These are phyloP conservation scores for Rhodocollybia butyracea DNA, from an alignment of 768 basidiomycete species.

Conservation along the genomic window DNA sequence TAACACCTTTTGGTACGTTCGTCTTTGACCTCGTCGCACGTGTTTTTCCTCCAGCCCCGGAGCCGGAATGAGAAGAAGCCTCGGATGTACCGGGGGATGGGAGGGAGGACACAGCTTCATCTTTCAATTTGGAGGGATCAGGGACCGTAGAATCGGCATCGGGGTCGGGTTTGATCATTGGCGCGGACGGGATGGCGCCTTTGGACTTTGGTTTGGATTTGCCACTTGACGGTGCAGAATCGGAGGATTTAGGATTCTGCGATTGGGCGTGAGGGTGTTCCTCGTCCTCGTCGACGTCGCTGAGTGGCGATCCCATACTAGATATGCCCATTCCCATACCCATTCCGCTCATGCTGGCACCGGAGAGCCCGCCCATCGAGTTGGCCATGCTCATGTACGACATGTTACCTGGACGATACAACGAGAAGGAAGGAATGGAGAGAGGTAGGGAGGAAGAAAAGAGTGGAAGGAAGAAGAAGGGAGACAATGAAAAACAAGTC, in stretches of 20 bases:
- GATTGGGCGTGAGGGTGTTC: neutral
- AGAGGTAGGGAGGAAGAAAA: too few relatives aligned
- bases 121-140: neutral
- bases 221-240: neutral
- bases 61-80: neutral
- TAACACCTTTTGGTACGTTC: too few relatives aligned
- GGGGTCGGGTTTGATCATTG: neutral
- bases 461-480: too few relatives aligned
- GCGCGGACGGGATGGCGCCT: neutral
- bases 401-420: neutral
- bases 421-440: neutral
- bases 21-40: neutral
- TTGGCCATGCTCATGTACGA: neutral
- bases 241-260: neutral
- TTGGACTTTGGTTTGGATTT: too few relatives aligned
- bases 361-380: neutral
- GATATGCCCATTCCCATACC: neutral
- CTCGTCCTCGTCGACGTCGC: slow-evolving; percentile 2
- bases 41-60: neutral
- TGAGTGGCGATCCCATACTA: neutral
- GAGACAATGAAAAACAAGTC: too few relatives aligned
- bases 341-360: neutral
- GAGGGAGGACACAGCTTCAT: neutral
- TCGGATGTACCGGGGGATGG: neutral
- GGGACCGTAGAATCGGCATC: neutral